Conservation (phyloP, 225 moss, liverwort and hornwort genomes). For the Bryoerythrophyllum caledonicum region DNA sequence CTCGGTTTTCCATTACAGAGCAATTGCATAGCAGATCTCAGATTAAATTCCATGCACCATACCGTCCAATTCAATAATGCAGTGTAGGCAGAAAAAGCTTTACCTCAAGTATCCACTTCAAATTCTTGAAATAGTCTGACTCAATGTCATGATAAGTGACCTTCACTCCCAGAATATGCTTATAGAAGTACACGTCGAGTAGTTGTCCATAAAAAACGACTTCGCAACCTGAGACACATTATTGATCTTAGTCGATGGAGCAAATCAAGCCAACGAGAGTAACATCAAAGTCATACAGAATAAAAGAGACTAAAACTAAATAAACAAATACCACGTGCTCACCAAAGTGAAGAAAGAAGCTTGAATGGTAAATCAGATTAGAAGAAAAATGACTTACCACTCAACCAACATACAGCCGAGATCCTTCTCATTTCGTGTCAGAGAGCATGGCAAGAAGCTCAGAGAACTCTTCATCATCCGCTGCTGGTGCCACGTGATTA, state of each 20-base stretch:
- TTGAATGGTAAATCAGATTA: background rate
- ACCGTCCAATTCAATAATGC: background rate
- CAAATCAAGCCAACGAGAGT: background rate
- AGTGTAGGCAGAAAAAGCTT: slow-evolving; percentile 5
- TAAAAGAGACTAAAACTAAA: background rate
- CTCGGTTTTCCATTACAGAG: background rate
- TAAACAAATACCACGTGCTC: background rate
- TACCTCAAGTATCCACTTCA: slow-evolving; percentile 98
- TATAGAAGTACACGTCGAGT: slow-evolving; percentile 94
- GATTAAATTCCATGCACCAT: background rate
- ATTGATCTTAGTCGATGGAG: background rate
- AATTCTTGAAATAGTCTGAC: slow-evolving; percentile 92
- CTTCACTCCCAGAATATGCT: slow-evolving; percentile 92
- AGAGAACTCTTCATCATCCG: slow-evolving; percentile 80
- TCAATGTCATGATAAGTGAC: slow-evolving; percentile 96
- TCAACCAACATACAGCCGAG: slow-evolving; percentile 7
- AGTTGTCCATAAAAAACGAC: slow-evolving; percentile 86
- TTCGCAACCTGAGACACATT: slow-evolving; percentile 66
- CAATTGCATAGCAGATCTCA: background rate
- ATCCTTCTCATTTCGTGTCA: slow-evolving; percentile 41
- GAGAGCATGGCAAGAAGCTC: slow-evolving; percentile 71
- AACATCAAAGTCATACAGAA: background rate
- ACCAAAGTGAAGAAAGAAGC: background rate
- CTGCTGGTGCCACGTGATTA: slow-evolving; percentile 44
- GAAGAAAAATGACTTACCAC: slow-evolving; percentile 22